phyloP scores from a whole-genome alignment of 2,329 filamentous ascomycete genomes.

The Fusarium subtropicale region DNA sequence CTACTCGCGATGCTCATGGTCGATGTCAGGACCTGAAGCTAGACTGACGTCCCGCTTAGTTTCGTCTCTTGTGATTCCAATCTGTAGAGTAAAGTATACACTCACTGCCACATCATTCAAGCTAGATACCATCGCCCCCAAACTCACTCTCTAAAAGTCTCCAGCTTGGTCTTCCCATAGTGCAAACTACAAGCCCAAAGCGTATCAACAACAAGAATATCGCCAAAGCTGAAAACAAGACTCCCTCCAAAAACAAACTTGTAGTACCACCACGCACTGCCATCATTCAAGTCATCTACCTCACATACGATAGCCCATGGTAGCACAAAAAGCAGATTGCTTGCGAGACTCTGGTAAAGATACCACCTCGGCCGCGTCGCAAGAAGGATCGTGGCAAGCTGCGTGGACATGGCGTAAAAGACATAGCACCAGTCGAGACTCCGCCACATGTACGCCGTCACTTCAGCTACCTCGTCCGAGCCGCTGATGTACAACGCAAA shows the following conservation, averaged over 20 bases:
- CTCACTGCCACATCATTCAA: not conserved
- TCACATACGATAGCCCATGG: constrained; percentile 76
- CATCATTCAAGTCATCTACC: constrained; percentile 58
- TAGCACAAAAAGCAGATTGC: constrained; percentile 75
- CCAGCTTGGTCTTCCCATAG: constrained; percentile 57
- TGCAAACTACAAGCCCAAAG: constrained; percentile 65
- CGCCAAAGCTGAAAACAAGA: constrained; percentile 74
- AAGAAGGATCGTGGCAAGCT: constrained; percentile 72
- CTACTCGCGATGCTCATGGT: no score
- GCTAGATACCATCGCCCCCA: not conserved
- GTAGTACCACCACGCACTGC: constrained; percentile 75
- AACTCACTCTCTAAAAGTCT: constrained; percentile 47
- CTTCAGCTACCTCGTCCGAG: constrained; percentile 66
- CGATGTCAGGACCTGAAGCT: no score
- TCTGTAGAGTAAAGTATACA: not conserved
- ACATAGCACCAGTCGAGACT: constrained; percentile 76
- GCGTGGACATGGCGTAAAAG: constrained; percentile 73
- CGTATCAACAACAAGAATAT: constrained; percentile 61
- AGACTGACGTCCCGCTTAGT: no score
- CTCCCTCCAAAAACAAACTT: constrained; percentile 75
- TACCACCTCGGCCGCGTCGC: constrained; percentile 75
- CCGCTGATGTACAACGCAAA: constrained; percentile 73
- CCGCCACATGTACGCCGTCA: constrained; percentile 74
- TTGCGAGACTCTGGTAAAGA: constrained; percentile 72
- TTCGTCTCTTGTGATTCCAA: not conserved